Evolutionary conservation across 805 yeast genomes (phyloP).

Genomic region (Blastobotrys americana): DNA sequence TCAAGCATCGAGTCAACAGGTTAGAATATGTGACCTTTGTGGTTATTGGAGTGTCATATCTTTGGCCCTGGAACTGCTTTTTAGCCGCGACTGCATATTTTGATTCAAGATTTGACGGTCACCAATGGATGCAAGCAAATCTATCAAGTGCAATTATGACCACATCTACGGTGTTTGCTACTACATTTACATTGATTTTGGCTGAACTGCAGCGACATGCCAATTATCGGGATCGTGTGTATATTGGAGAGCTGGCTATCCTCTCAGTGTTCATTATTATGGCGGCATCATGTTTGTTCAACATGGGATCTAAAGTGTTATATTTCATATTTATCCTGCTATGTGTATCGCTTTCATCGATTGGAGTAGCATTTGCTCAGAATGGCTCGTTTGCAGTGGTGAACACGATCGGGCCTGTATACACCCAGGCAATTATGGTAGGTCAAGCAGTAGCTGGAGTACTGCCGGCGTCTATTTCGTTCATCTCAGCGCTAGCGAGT

Average conservation of each 20-base stretch:
- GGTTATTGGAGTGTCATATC: conserved; percentile 63
- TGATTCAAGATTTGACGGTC: conserved; percentile 47
- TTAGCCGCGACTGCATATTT: conserved; percentile 81
- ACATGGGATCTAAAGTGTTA: conserved; percentile 13
- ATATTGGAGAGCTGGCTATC: conserved; percentile 54
- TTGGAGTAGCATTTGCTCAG: conserved; percentile 78
- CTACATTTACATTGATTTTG: conserved; percentile 50
- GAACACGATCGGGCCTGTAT: conserved; percentile 64
- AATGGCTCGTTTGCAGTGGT: conserved; percentile 87
- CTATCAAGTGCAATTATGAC: conserved; percentile 87
- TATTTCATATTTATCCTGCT: conserved; percentile 49
- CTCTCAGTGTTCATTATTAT: conserved; percentile 49
- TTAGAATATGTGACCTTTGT: conserved; percentile 51
- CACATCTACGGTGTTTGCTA: conserved; percentile 63
- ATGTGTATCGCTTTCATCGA: conserved; percentile 56
- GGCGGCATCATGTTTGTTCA: conserved; percentile 39
- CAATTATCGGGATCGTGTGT: conserved; percentile 50
- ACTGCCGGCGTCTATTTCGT: conserved; percentile 68
- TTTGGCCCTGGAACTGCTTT: conserved; percentile 98
- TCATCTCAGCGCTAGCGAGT: conserved; percentile 20
- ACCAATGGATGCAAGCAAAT: conserved; percentile 35
- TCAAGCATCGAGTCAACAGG: not conserved
- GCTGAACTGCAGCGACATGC: conserved; percentile 60
- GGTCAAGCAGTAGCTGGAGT: conserved; percentile 96
- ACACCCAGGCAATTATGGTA: conserved; percentile 85